Conservation (phyloP, 164 flowering plant species). For the Tetracentron sinense region DNA sequence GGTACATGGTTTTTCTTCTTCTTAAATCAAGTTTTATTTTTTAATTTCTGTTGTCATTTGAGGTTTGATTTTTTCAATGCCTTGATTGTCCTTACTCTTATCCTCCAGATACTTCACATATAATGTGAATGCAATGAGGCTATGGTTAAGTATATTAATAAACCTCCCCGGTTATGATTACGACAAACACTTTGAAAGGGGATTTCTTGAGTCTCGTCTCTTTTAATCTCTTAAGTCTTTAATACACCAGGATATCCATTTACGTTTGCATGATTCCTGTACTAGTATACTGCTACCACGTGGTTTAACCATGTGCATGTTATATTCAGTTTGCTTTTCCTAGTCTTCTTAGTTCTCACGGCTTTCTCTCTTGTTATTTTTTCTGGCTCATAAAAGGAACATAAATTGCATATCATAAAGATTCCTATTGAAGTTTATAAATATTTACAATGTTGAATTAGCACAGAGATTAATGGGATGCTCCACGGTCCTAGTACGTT, state of each 20-base stretch:
- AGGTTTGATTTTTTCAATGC: not conserved
- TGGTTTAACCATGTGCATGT: not conserved
- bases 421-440: too few species aligned
- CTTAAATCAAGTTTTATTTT: not conserved
- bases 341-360: not conserved
- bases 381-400: not conserved
- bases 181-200: too few species aligned
- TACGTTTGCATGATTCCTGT: not conserved
- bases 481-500: too few species aligned
- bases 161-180: too few species aligned
- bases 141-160: too few species aligned
- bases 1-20: constrained; percentile 34
- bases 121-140: too few species aligned
- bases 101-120: not conserved
- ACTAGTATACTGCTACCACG: not conserved
- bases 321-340: too few species aligned
- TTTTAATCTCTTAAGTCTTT: not conserved
- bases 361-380: too few species aligned
- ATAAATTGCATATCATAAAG: too few species aligned
- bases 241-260: not conserved
- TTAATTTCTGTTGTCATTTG: constrained; percentile 4
- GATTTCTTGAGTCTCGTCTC: not conserved
- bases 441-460: too few species aligned
- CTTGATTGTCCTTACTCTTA: not conserved
- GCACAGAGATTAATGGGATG: too few species aligned